These are phyloP conservation scores for Scleromitrula shiraiana DNA, from an alignment of 2,329 filamentous ascomycete genomes.

Conservation along the genomic window DNA sequence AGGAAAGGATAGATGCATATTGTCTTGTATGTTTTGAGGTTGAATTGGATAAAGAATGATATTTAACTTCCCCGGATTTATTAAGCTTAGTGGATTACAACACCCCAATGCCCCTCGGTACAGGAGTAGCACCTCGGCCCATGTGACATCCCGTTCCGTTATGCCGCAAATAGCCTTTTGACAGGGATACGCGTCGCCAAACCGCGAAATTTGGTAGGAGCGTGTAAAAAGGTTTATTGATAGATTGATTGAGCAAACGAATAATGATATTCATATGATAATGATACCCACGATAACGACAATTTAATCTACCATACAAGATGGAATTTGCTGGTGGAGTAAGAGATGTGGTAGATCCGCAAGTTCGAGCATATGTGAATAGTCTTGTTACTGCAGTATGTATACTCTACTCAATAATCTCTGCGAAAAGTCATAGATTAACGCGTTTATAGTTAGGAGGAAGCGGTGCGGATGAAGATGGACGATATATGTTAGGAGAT, in stretches of 20 bases:
- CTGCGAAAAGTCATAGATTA: not conserved
- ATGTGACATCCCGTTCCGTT: not conserved
- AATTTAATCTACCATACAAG: conserved; percentile 14
- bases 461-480: conserved; percentile 68
- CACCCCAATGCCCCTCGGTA: conserved; percentile 2
- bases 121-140: not conserved
- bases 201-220: conserved; percentile 1
- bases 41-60: not conserved
- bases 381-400: conserved; percentile 78
- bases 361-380: conserved; percentile 88
- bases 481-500: conserved; percentile 82
- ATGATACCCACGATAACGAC: not conserved
- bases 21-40: not conserved
- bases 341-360: conserved; percentile 69
- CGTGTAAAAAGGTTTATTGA: conserved; percentile 20
- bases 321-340: conserved; percentile 49
- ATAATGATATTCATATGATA: not conserved
- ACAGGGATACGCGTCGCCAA: conserved; percentile 9
- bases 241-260: too few species aligned
- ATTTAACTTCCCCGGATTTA: not conserved
- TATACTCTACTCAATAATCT: conserved; percentile 9
- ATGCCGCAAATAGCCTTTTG: not conserved
- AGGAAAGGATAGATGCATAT: not conserved
- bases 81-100: not conserved
- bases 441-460: conserved; percentile 67